These are phyloP conservation scores for Austroboletus niveus DNA, from an alignment of 1,284 basidiomycete genomes.

Conservation along the genomic window DNA sequence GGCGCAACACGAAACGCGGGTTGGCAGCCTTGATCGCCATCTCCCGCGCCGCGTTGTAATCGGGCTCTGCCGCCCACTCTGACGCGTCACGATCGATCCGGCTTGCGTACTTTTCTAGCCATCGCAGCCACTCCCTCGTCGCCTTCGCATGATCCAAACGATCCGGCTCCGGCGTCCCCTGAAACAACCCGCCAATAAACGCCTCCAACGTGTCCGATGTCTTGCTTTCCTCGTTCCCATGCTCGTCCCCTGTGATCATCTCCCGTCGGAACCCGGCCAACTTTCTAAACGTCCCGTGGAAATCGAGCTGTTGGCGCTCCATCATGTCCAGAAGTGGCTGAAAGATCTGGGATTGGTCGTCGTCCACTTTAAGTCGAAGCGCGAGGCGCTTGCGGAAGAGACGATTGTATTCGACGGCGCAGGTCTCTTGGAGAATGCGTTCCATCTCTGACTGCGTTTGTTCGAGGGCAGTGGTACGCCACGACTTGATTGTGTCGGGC, in stretches of 20 bases:
- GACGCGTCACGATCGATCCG: constrained; percentile 60
- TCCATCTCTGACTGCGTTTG: constrained; percentile 59
- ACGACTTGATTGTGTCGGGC: constrained; percentile 56
- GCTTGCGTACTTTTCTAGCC: constrained; percentile 67
- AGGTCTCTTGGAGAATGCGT: constrained; percentile 51
- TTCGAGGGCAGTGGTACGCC: constrained; percentile 57
- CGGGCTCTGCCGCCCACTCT: constrained; percentile 35
- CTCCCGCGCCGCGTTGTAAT: constrained; percentile 43
- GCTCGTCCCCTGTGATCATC: constrained; percentile 27
- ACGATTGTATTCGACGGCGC: constrained; percentile 57
- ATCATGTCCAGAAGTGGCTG: constrained; percentile 70
- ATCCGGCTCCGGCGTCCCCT: constrained; percentile 44
- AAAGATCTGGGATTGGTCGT: constrained; percentile 61
- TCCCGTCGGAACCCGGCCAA: constrained; percentile 65
- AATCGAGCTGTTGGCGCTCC: constrained; percentile 73
- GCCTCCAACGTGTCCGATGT: constrained; percentile 33
- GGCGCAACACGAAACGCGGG: constrained; percentile 86
- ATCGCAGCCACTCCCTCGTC: constrained; percentile 51
- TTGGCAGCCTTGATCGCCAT: constrained; percentile 57
- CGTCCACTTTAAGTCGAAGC: constrained; percentile 49
- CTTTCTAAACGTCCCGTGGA: constrained; percentile 76
- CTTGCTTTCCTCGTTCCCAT: constrained; percentile 4
- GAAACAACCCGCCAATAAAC: constrained; percentile 54
- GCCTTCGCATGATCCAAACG: constrained; percentile 44
- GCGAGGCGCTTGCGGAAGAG: constrained; percentile 81